Evolutionary conservation across 2,329 filamentous ascomycete species (phyloP), one percentile per base, ranked within the genome.

Genomic region (Xylaria sp.): DNA sequence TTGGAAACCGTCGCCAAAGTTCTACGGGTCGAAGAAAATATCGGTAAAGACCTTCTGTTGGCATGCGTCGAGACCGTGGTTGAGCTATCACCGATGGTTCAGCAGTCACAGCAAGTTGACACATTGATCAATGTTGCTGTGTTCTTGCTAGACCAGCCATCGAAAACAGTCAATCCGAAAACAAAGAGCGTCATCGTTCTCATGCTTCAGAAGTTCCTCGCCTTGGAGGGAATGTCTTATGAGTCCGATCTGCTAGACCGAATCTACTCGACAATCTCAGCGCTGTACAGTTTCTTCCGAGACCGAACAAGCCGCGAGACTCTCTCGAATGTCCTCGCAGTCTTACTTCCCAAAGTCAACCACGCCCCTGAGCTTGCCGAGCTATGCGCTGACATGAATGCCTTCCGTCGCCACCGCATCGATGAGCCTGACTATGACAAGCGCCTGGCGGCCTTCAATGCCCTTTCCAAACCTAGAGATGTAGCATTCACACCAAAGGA

Each of bases 371-470:
- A 85, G 56, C 80, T 91, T 59, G 88, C 91, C 1, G 76, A 76
- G 4, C 78, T 97, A 2, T 96, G 91, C 68, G 77, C 82, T 34
- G 87, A 90, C 62, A 80, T 99, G 57, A 97, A 99, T 69, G 87
- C 94, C 0, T 91, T 89, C 68, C 86, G 85, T 1, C 78, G 79
- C 52, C 83, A 81, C 30, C 86, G 86, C 50, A 79, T 99, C 18
- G 91, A 94, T 67, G 90, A 96, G 69, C 88, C 92, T 1, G 90
- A 97, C 74, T 97, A 96, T 70, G 90, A 95, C 66, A 85, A 83
- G 59, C 87, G 94, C 13, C 81, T 96, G 4, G 76, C 80, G 52
- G 92, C 91, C 2, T 97, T 94, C 75, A 86, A 82, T 59, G 72
- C 76, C 6, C 87, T 97, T 63, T 89, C 88, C 42, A 82, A 83